Percentiles rank a stretch among this genome's conserved stretches.
Conservation (phyloP, 2,329 filamentous ascomycete species). For the Metarhizium anisopliae region DNA sequence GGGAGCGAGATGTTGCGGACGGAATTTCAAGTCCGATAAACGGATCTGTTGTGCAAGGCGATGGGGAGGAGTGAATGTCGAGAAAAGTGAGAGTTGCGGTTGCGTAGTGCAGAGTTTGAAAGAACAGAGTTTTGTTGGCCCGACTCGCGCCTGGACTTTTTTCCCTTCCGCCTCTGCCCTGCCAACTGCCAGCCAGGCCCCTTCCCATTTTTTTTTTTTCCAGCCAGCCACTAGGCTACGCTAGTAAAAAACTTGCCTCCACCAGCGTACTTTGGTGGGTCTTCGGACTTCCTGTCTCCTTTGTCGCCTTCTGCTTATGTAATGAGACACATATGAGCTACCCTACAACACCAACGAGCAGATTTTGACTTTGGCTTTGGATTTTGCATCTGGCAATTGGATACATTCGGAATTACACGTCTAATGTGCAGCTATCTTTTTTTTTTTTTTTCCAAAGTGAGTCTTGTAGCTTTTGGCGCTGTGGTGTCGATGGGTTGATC, state of each 20-base stretch:
- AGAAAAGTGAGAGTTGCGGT: conserved; percentile 9
- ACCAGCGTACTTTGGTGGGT: background rate
- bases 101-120: conserved; percentile 12
- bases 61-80: conserved; percentile 19
- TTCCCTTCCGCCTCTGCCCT: conserved; percentile 7
- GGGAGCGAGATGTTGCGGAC: background rate
- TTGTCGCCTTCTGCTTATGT: conserved; percentile 1
- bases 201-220: conserved; percentile 13
- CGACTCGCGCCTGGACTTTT: conserved; percentile 12
- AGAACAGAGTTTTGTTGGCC: conserved; percentile 13
- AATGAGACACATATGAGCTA: background rate
- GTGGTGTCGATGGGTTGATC: too few species aligned
- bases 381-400: too few species aligned
- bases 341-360: background rate
- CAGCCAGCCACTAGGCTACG: conserved; percentile 5
- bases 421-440: too few species aligned
- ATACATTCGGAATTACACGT: too few species aligned
- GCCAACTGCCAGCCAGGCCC: conserved; percentile 7
- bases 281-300: conserved; percentile 2
- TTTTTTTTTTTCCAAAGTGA: too few species aligned
- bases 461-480: too few species aligned
- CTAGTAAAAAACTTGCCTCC: conserved; percentile 10
- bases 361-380: too few species aligned
- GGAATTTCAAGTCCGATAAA: background rate
- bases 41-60: conserved; percentile 13